Evolutionary conservation across 768 basidiomycete species (phyloP).

Genomic region (Phaffia tasmanica): DNA sequence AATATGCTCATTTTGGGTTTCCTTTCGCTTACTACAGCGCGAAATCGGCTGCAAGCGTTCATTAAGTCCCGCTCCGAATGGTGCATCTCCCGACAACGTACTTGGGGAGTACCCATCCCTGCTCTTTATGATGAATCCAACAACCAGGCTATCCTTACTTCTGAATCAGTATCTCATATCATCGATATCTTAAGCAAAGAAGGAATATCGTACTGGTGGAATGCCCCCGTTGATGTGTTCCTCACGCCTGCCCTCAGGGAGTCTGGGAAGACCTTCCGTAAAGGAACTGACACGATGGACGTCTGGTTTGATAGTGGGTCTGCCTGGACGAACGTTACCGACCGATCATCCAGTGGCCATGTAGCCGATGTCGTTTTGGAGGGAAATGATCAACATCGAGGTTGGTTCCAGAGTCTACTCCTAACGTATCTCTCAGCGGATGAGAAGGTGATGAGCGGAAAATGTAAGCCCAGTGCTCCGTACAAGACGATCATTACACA

Average conservation of each 20-base stretch:
- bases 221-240: slow-evolving; percentile 70
- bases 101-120: slow-evolving; percentile 96
- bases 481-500: slow-evolving; percentile 81
- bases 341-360: neutral
- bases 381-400: slow-evolving; percentile 93
- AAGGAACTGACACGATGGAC: slow-evolving; percentile 92
- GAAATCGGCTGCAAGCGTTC: slow-evolving; percentile 77
- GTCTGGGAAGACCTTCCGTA: slow-evolving; percentile 49
- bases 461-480: slow-evolving; percentile 41
- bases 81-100: slow-evolving; percentile 96
- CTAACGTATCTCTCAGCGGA: slow-evolving; percentile 61
- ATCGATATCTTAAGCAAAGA: slow-evolving; percentile 58
- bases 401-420: slow-evolving; percentile 96
- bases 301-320: slow-evolving; percentile 98
- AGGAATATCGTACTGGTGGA: slow-evolving; percentile 84
- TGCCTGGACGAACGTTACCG: slow-evolving; percentile 72
- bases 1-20: neutral
- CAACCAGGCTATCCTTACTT: slow-evolving; percentile 54
- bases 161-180: slow-evolving; percentile 60
- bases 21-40: slow-evolving; percentile 46
- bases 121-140: slow-evolving; percentile 58
- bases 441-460: slow-evolving; percentile 27
- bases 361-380: slow-evolving; percentile 81
- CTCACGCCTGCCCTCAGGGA: slow-evolving; percentile 51
- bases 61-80: slow-evolving; percentile 83